Evolutionary conservation across 2,329 filamentous ascomycete species (phyloP), one percentile per base, ranked within the genome.

Genomic region (Stagonosporopsis rhizophila): DNA sequence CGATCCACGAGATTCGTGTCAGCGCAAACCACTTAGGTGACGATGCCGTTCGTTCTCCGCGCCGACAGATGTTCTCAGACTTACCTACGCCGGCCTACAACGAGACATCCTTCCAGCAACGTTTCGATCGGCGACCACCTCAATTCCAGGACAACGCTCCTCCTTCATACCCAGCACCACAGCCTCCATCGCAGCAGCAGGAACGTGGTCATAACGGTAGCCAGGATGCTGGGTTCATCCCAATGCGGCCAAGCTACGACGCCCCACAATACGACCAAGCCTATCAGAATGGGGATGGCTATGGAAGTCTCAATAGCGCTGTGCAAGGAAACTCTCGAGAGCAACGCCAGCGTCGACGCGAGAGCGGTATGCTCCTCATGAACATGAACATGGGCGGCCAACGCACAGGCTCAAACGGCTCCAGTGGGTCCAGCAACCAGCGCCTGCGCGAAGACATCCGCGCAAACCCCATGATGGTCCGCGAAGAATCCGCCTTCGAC

Each of bases 21-120:
- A 72, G 71, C 41, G 73, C 74, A 15, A 72, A 76, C 23, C 71
- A 77, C 28, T 65, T 82, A 7, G 77, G 77, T 0, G 78, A 85
- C 12, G 84, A 87, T 51, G 85, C 86, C 59, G 82, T 88, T 44
- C 83, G 86, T 39, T 88, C 85, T 39, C 86, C 87, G 19, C 82
- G 85, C 22, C 83, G 83, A 58, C 87, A 89, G 67, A 86, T 87
- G 79, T 88, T 88, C 70, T 83, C 84, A 2, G 85, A 89, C 60
- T 76, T 88, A n/a, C 85, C 87, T 6, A 88, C 86, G 0, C 86
- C 86, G 28, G 82, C 81, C 2, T 87, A 87, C 68, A 82, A 84
- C 53, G 85, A 87, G 62, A 82, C 81, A 9, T 79, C 79, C 9
- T 85, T 86, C 69, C 69, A 64, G 41, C 64, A 66, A 27, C 62